Evolutionary conservation across 2,329 filamentous ascomycete species (phyloP).

Genomic region (Grosmannia penicillata): DNA sequence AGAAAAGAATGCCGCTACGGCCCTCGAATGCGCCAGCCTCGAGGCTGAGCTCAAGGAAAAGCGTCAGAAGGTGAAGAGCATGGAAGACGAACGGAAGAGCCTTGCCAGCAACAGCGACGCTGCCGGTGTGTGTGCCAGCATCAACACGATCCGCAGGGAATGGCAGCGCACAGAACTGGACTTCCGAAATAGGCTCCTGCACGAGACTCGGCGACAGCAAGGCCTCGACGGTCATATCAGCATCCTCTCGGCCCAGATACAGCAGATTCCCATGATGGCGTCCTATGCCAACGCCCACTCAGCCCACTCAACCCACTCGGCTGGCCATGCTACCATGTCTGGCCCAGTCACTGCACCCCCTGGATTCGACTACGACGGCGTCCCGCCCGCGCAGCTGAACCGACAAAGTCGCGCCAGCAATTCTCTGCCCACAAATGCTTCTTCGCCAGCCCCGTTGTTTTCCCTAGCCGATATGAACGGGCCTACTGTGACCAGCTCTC

Average conservation of each 20-base stretch:
- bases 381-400: constrained; percentile 23
- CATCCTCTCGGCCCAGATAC: constrained; percentile 31
- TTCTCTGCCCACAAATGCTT: constrained; percentile 26
- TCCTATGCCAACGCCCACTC: no score
- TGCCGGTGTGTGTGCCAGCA: constrained; percentile 36
- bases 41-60: constrained; percentile 63
- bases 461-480: constrained; percentile 21
- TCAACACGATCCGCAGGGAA: constrained; percentile 35
- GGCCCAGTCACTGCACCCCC: constrained; percentile 13
- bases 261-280: constrained; percentile 19
- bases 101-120: constrained; percentile 47
- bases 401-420: constrained; percentile 33
- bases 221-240: constrained; percentile 32
- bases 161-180: constrained; percentile 40
- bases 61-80: constrained; percentile 53
- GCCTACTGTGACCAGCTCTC: constrained; percentile 20
- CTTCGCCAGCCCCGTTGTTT: constrained; percentile 23
- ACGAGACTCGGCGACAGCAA: constrained; percentile 31
- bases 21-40: constrained; percentile 48
- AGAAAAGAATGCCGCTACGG: constrained; percentile 41
- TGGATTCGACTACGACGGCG: constrained; percentile 30
- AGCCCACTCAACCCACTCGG: constrained; percentile 22
- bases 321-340: background rate
- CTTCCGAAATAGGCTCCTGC: constrained; percentile 32
- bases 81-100: constrained; percentile 56